Conservation (phyloP, 805 yeast species). For the Saturnispora halmiae region DNA sequence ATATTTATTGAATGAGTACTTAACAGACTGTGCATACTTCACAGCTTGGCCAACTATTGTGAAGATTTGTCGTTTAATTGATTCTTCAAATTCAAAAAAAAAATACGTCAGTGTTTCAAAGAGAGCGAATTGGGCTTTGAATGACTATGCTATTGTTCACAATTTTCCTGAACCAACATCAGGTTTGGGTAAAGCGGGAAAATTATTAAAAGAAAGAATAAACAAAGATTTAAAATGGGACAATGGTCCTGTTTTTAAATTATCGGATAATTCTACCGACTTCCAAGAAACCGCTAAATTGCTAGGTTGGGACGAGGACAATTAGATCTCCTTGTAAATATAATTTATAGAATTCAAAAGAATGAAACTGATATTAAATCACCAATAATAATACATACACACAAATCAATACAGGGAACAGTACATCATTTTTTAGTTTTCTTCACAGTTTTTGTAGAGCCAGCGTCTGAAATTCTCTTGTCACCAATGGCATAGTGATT, state of each 20-base stretch:
- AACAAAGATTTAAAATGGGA: constrained; percentile 18
- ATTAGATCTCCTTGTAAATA: no score
- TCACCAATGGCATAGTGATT: neutral
- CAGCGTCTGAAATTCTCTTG: no score
- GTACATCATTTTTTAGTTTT: no score
- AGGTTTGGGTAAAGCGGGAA: constrained; percentile 11
- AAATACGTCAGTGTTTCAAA: constrained; percentile 8
- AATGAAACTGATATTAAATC: no score
- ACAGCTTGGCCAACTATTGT: constrained; percentile 21
- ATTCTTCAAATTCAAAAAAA: constrained; percentile 1
- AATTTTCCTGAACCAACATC: constrained; percentile 16
- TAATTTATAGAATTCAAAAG: no score
- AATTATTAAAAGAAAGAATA: constrained; percentile 12
- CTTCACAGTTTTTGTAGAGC: no score
- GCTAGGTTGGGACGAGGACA: constrained; percentile 1
- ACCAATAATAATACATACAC: no score
- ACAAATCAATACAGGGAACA: no score
- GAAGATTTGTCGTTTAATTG: constrained; percentile 13
- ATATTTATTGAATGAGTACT: constrained; percentile 17
- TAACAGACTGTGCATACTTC: constrained; percentile 18
- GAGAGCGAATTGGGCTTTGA: constrained; percentile 11
- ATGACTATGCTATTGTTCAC: constrained; percentile 19
- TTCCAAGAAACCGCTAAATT: constrained; percentile 16
- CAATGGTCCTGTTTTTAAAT: constrained; percentile 9
- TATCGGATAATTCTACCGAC: constrained; percentile 12